Evolutionary conservation across 495 filamentous ascomycete genomes (phyloP).

Genomic region (Zalerion maritima): DNA sequence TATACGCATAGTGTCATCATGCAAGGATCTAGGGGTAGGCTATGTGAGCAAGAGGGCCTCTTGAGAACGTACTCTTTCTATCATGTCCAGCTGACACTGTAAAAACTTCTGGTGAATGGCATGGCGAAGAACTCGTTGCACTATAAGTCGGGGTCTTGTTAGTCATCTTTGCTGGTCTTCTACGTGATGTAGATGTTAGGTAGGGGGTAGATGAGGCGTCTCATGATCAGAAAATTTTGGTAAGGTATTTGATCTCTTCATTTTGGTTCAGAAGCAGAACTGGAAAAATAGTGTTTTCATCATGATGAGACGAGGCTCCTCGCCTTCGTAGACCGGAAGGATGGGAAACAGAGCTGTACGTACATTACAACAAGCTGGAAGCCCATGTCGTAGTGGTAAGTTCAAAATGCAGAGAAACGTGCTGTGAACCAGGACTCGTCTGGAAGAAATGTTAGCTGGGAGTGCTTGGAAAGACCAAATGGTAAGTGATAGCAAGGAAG

Average conservation of each 20-base stretch:
- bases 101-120: constrained; percentile 6
- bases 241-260: constrained; percentile 73
- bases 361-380: too few relatives aligned
- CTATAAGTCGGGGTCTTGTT: constrained; percentile 12
- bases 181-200: constrained; percentile 9
- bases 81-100: constrained; percentile 4
- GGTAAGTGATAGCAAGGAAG: constrained; percentile 8
- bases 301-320: too few relatives aligned
- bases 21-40: constrained; percentile 18
- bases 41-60: constrained; percentile 3
- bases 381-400: neutral
- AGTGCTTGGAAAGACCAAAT: constrained; percentile 5
- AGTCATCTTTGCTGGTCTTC: constrained; percentile 1
- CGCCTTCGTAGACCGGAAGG: too few relatives aligned
- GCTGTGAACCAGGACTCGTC: constrained; percentile 1
- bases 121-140: constrained; percentile 5
- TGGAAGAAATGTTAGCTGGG: constrained; percentile 2
- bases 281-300: constrained; percentile 67
- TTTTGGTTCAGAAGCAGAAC: constrained; percentile 87
- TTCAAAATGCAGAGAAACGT: neutral
- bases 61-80: constrained; percentile 4
- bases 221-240: constrained; percentile 48
- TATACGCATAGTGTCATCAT: constrained; percentile 98
- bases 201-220: constrained; percentile 2
- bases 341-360: neutral